Percentiles rank a stretch among this genome's conserved stretches.
phyloP scores from a whole-genome alignment of 495 filamentous ascomycete species.

The Penicillium dipodomyicola region DNA sequence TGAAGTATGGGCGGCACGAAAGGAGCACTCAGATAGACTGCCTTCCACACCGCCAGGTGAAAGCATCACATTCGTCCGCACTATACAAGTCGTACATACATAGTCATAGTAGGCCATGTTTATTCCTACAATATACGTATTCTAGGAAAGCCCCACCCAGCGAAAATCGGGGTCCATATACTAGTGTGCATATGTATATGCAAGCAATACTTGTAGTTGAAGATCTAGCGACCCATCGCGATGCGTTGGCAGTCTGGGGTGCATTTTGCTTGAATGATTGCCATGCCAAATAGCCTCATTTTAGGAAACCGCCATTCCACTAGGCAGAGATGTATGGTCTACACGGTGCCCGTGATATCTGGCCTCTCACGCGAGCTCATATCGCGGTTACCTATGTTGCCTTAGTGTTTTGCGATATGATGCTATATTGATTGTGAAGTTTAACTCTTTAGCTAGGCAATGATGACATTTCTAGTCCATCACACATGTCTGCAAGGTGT shows the following conservation, averaged over 20 bases:
- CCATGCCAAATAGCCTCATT: not conserved
- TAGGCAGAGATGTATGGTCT: not conserved
- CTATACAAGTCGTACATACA: too few species aligned
- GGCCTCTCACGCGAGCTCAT: not conserved
- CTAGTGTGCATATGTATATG: slow-evolving; percentile 8
- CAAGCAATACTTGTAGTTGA: slow-evolving; percentile 4
- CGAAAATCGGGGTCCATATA: too few species aligned
- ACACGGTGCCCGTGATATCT: not conserved
- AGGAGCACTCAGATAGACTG: too few species aligned
- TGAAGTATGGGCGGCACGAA: not conserved
- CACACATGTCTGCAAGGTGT: not conserved
- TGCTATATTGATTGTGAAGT: not conserved
- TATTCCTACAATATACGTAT: too few species aligned
- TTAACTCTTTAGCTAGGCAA: not conserved
- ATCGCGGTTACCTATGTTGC: not conserved
- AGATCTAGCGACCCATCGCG: slow-evolving; percentile 7
- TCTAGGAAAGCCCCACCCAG: not conserved
- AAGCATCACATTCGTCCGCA: too few species aligned
- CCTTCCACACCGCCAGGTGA: too few species aligned
- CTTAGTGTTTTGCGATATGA: not conserved
- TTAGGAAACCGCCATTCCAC: not conserved
- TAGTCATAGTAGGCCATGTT: too few species aligned
- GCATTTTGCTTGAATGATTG: not conserved
- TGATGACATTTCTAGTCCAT: not conserved
- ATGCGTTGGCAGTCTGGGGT: slow-evolving; percentile 12